These are phyloP conservation scores for Bothriochloa decipiens DNA, from an alignment of 176 grass and related monocot genomes.

Conservation along the genomic window DNA sequence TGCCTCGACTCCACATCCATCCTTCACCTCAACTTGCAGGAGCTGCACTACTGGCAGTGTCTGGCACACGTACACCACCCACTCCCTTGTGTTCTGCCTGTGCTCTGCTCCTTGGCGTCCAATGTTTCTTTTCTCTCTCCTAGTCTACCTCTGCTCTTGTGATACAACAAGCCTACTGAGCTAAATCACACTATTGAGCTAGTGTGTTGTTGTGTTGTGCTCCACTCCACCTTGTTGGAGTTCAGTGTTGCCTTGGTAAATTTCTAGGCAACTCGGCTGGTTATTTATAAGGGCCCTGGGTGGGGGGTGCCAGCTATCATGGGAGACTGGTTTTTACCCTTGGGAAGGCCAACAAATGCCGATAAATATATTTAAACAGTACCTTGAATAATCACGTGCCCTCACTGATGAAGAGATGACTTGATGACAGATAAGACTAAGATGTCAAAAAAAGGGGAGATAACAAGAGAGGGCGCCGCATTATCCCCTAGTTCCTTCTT, in stretches of 20 bases:
- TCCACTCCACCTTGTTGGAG: slow-evolving; percentile 4
- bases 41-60: background rate
- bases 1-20: slow-evolving; percentile 79
- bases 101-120: slow-evolving; percentile 3
- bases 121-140: background rate
- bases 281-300: slow-evolving; percentile 73
- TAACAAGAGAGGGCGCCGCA: background rate
- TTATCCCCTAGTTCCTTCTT: slow-evolving; percentile 19
- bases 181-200: slow-evolving; percentile 34
- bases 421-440: slow-evolving; percentile 22
- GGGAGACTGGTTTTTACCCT: background rate
- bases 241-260: slow-evolving; percentile 46
- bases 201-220: slow-evolving; percentile 23
- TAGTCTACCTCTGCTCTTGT: slow-evolving; percentile 31
- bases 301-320: background rate
- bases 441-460: background rate
- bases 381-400: background rate
- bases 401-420: background rate
- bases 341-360: background rate
- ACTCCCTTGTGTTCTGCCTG: background rate
- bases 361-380: slow-evolving; percentile 16
- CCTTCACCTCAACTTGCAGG: background rate
- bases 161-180: slow-evolving; percentile 10
- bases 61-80: background rate
- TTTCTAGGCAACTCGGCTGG: slow-evolving; percentile 39